phyloP scores from a whole-genome alignment of 805 yeast genomes.

The Candida ovalis region DNA sequence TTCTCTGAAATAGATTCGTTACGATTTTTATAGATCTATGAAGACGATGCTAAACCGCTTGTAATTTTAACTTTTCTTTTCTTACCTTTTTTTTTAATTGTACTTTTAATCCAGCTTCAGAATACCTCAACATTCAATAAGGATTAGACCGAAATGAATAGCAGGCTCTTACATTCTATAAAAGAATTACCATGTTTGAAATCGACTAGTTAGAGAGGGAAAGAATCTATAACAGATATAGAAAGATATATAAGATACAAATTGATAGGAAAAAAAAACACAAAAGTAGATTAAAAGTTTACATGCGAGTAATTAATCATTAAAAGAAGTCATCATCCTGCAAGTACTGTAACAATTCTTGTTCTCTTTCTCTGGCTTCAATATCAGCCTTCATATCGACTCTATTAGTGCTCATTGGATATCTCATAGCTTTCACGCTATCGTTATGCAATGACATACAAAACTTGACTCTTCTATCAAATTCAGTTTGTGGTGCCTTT shows the following conservation, averaged over 20 bases:
- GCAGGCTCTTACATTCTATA: too few species aligned
- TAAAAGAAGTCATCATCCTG: conserved; percentile 47
- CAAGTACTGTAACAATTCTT: conserved; percentile 33
- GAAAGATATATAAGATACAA: conserved; percentile 34
- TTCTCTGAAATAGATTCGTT: neutral
- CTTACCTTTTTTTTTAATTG: too few species aligned
- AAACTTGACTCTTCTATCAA: conserved; percentile 90
- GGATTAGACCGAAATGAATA: too few species aligned
- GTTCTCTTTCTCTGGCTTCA: conserved; percentile 56
- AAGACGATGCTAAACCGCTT: too few species aligned
- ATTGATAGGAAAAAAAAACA: conserved; percentile 21
- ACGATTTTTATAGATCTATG: neutral
- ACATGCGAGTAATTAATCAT: neutral
- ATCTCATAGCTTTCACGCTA: conserved; percentile 91
- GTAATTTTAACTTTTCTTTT: too few species aligned
- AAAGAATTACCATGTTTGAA: too few species aligned
- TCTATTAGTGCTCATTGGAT: conserved; percentile 59
- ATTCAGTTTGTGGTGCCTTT: conserved; percentile 76
- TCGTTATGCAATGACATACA: conserved; percentile 89
- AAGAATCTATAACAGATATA: neutral
- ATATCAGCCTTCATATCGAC: conserved; percentile 47
- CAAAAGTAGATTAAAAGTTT: neutral
- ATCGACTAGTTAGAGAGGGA: neutral
- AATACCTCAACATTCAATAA: too few species aligned
- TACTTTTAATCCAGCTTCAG: too few species aligned